Base-by-base conservation (phyloP, 192 early-diverging fungal species). In the Linnemannia hyalina region DNA sequence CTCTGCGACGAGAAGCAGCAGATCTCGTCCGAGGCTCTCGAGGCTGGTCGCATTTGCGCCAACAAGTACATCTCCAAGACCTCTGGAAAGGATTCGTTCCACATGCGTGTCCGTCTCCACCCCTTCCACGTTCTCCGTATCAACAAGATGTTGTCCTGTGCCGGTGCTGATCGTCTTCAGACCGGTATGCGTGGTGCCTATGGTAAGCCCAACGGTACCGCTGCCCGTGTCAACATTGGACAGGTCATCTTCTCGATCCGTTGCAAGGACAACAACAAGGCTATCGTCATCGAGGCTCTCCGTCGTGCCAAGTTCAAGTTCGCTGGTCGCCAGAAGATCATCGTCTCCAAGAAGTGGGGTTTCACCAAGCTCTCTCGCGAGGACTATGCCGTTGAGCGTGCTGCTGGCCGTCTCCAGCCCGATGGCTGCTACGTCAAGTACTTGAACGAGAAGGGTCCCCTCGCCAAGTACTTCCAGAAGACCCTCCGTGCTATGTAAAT, bases 81-180 rank as follows among this genome's bases (percentile, higher is more conserved):
- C 78, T 93, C 97, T 41, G 98, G 98, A 78, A 99, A 99, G 95
- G 98, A 99, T 88, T 97, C 97, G 63, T 99, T 99, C 97, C 98
- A 99, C 93, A 92, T 99, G 95, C 95, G 98, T 85, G 93, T 99
- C 80, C 95, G 98, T 89, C 97, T 99, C 81, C 98, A 99, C 91
- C 98, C 98, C 32, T 99, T 95, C 96, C 98, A 99, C 92, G 98
- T 99, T 55, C 91, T 97, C 83, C 97, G 98, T 87, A 99, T 99
- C 96, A 99, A 99, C 95, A 99, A 99, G 94, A 99, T 99, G 98
- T 93, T 99, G 91, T 98, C 97, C 76, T 99, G 98, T 90, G 98
- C 98, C 83, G 98, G 98, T 93, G 98, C 98, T 88, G 98, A 99
- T 97, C 93, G 92, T 92, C 94, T 99, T 85, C 98, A 99, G 93